Evolutionary conservation across 2,329 filamentous ascomycete species (phyloP).

Genomic region (Alternaria brassicae): DNA sequence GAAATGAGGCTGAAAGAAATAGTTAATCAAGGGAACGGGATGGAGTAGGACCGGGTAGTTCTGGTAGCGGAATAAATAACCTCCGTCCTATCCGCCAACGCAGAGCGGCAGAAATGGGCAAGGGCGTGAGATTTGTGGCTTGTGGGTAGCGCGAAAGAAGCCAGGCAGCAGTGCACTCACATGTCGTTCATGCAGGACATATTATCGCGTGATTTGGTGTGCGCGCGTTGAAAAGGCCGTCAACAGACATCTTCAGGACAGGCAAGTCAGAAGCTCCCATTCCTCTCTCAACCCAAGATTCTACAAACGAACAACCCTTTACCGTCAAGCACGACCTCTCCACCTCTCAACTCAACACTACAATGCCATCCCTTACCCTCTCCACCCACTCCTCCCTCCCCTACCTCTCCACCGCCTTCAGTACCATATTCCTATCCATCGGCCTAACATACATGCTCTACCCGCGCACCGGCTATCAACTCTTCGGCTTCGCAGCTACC

Average conservation of each 20-base stretch:
- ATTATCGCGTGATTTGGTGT: background rate
- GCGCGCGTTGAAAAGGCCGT: background rate
- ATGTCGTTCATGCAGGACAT: background rate
- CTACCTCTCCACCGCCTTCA: slow-evolving; percentile 31
- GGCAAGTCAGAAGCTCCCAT: background rate
- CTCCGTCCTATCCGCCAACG: background rate
- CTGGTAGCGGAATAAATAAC: background rate
- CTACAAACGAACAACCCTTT: background rate
- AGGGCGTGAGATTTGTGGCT: background rate
- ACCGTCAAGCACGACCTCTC: background rate
- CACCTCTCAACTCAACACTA: background rate
- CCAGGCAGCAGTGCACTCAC: background rate
- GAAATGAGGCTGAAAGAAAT: too few species aligned
- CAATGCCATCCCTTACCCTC: background rate
- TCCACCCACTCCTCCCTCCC: slow-evolving; percentile 9
- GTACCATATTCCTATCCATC: slow-evolving; percentile 44
- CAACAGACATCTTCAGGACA: background rate
- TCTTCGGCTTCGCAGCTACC: slow-evolving; percentile 48
- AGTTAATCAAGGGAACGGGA: too few species aligned
- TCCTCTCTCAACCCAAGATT: background rate
- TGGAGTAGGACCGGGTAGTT: too few species aligned
- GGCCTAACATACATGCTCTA: slow-evolving; percentile 53
- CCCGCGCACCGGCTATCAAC: slow-evolving; percentile 45
- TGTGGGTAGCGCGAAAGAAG: background rate
- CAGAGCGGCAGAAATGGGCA: background rate